Evolutionary conservation across 2,329 filamentous ascomycete species (phyloP).

Genomic region (Colletotrichum somersetense): DNA sequence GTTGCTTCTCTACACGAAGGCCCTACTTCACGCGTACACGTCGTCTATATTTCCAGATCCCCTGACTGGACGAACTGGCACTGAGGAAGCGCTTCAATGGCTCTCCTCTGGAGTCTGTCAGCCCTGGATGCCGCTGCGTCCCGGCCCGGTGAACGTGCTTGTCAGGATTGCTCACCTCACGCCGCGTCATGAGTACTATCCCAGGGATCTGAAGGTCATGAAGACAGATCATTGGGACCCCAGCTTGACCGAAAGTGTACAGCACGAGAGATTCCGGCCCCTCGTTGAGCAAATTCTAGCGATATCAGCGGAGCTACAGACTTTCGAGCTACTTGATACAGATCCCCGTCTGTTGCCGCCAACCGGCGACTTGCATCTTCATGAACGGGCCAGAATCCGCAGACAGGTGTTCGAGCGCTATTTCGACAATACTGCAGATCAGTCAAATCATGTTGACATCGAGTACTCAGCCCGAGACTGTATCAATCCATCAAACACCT

Average conservation of each 20-base stretch:
- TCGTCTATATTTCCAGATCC: conserved; percentile 69
- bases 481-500: conserved; percentile 26
- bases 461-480: conserved; percentile 44
- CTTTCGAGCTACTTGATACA: conserved; percentile 40
- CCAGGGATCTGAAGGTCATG: conserved; percentile 48
- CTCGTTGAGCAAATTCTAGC: conserved; percentile 48
- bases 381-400: conserved; percentile 42
- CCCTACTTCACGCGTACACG: conserved; percentile 70
- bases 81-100: conserved; percentile 68
- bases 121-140: conserved; percentile 58
- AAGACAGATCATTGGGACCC: conserved; percentile 53
- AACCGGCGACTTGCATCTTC: conserved; percentile 44
- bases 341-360: conserved; percentile 34
- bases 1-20: conserved; percentile 66
- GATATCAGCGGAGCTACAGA: conserved; percentile 49
- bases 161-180: conserved; percentile 47
- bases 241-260: conserved; percentile 49
- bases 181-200: conserved; percentile 54
- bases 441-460: background rate
- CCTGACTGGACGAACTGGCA: conserved; percentile 70
- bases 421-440: conserved; percentile 44
- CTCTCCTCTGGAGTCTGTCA: conserved; percentile 64
- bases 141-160: background rate
- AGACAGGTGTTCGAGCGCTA: conserved; percentile 33
- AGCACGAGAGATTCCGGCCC: conserved; percentile 53